Conservation (phyloP, 257 asterid genomes). For the Jacaranda copaia region DNA sequence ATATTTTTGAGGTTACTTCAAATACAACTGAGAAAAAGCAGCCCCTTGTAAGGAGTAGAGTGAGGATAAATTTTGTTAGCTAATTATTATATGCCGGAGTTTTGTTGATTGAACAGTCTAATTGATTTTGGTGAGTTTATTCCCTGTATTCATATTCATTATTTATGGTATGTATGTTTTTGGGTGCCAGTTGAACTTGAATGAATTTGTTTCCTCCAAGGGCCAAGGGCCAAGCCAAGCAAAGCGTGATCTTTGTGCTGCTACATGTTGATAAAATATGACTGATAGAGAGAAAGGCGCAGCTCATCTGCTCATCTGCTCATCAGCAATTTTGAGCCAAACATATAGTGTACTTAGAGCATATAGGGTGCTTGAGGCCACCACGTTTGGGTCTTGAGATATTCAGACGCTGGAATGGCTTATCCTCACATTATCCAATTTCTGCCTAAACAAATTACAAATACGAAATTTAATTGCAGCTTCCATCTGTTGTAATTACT, state of each 20-base stretch:
- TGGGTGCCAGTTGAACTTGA: too few relatives aligned
- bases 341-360: not conserved
- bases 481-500: not conserved
- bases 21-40: slow-evolving; percentile 34
- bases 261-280: slow-evolving; percentile 38
- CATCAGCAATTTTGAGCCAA: slow-evolving; percentile 38
- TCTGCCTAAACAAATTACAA: too few relatives aligned
- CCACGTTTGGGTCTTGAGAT: not conserved
- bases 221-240: too few relatives aligned
- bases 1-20: slow-evolving; percentile 40
- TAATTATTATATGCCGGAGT: not conserved
- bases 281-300: not conserved
- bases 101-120: slow-evolving; percentile 16
- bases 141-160: too few relatives aligned
- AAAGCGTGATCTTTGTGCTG: not conserved
- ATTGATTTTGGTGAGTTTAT: not conserved
- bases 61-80: slow-evolving; percentile 18
- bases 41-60: slow-evolving; percentile 6
- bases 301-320: slow-evolving; percentile 17
- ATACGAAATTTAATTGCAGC: not conserved
- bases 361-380: not conserved
- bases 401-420: not conserved
- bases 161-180: too few relatives aligned
- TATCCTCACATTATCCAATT: not conserved
- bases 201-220: too few relatives aligned